Evolutionary conservation across 306 rosid species (phyloP).

Genomic region (Medicago lupulina): DNA sequence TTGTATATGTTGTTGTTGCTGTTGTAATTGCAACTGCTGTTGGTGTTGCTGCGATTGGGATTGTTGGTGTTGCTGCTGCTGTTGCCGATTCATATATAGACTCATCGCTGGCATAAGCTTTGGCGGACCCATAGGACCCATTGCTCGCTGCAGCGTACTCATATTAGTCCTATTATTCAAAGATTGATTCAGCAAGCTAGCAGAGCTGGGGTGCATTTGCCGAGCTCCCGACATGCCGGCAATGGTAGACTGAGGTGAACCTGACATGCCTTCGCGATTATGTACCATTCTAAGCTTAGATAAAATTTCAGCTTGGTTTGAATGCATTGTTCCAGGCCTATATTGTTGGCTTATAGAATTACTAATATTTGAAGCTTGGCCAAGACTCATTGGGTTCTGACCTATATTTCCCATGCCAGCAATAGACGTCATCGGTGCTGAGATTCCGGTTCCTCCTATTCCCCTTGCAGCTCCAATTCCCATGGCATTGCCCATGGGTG

Average conservation of each 20-base stretch:
- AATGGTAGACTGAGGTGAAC: conserved; percentile 67
- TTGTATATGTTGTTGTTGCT: conserved; percentile 34
- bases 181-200: conserved; percentile 67
- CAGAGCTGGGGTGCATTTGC: conserved; percentile 69
- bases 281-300: conserved; percentile 56
- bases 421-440: conserved; percentile 78
- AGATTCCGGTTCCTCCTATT: conserved; percentile 81
- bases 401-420: conserved; percentile 82
- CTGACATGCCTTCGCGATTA: conserved; percentile 61
- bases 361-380: conserved; percentile 62
- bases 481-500: conserved; percentile 69
- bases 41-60: conserved; percentile 46
- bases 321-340: conserved; percentile 54
- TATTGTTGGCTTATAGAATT: conserved; percentile 66
- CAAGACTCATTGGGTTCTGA: conserved; percentile 72
- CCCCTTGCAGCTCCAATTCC: conserved; percentile 82
- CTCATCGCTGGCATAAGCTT: conserved; percentile 69
- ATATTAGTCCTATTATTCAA: conserved; percentile 65
- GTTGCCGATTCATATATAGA: conserved; percentile 75
- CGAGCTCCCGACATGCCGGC: conserved; percentile 75
- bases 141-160: conserved; percentile 69
- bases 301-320: conserved; percentile 50
- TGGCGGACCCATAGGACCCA: conserved; percentile 90
- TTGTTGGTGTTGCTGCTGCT: conserved; percentile 54
- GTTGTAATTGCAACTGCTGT: conserved; percentile 42